These are phyloP conservation scores for Cryoendolithus antarcticus DNA, from an alignment of 2,329 filamentous ascomycete genomes.

Conservation along the genomic window DNA sequence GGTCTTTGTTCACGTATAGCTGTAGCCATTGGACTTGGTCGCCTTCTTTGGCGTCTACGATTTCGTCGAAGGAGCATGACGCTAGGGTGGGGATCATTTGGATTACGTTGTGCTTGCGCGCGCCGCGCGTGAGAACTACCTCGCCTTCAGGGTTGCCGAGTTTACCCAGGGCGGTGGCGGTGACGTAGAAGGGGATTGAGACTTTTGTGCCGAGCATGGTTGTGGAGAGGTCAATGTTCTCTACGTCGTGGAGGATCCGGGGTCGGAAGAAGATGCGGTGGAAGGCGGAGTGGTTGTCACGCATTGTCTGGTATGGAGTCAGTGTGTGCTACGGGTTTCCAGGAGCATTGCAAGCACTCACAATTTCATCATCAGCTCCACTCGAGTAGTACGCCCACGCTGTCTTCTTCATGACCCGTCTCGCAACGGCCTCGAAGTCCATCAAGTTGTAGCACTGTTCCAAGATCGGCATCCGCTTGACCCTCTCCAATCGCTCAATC, in stretches of 20 bases:
- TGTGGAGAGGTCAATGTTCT: slow-evolving; percentile 72
- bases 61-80: slow-evolving; percentile 95
- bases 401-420: slow-evolving; percentile 83
- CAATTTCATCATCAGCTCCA: slow-evolving; percentile 80
- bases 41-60: slow-evolving; percentile 67
- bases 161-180: slow-evolving; percentile 89
- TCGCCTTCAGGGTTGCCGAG: slow-evolving; percentile 90
- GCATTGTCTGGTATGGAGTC: slow-evolving; percentile 55
- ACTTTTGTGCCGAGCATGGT: slow-evolving; percentile 86
- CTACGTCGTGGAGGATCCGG: slow-evolving; percentile 76
- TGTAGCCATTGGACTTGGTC: slow-evolving; percentile 93
- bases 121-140: slow-evolving; percentile 74
- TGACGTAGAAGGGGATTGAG: slow-evolving; percentile 87
- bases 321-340: slow-evolving; percentile 6
- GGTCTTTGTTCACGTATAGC: slow-evolving; percentile 79
- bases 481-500: slow-evolving; percentile 53
- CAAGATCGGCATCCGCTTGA: slow-evolving; percentile 63
- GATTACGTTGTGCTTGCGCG: slow-evolving; percentile 74
- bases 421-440: slow-evolving; percentile 91
- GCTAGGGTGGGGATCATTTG: slow-evolving; percentile 98
- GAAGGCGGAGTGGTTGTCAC: slow-evolving; percentile 90
- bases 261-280: slow-evolving; percentile 98
- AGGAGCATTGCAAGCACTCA: slow-evolving; percentile 26
- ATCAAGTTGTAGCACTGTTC: slow-evolving; percentile 86
- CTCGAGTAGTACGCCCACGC: slow-evolving; percentile 98